Evolutionary conservation across 768 basidiomycete genomes (phyloP).

Genomic region (Galerina marginata): DNA sequence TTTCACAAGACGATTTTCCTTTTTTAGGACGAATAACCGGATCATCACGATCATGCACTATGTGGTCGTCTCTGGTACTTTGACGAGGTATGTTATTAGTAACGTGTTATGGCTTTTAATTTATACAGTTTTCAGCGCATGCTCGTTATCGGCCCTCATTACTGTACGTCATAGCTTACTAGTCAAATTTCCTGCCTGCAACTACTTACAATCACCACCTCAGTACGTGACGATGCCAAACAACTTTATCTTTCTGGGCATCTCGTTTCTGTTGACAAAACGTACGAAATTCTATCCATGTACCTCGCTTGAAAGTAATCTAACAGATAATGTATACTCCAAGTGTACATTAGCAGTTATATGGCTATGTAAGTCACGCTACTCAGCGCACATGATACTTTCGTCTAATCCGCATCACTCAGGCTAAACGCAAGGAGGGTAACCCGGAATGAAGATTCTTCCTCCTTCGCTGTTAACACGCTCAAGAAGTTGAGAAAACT

Average conservation of each 20-base stretch:
- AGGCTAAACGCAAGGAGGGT: conserved; percentile 10
- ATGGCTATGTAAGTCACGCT: conserved; percentile 12
- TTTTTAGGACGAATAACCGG: conserved; percentile 32
- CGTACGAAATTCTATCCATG: conserved; percentile 30
- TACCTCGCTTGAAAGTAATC: not conserved
- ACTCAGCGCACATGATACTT: not conserved
- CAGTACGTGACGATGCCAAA: conserved; percentile 23
- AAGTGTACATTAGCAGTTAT: conserved; percentile 18
- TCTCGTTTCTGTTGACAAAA: conserved; percentile 48
- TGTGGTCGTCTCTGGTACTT: conserved; percentile 36
- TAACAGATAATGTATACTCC: not conserved
- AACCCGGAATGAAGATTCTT: too few species aligned
- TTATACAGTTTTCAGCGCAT: conserved; percentile 35
- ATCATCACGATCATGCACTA: conserved; percentile 40
- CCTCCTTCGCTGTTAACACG: too few species aligned
- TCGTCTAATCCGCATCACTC: not conserved
- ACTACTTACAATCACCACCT: conserved; percentile 23
- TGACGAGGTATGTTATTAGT: conserved; percentile 33
- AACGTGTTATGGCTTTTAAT: not conserved
- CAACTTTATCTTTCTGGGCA: conserved; percentile 45
- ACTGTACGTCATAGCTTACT: conserved; percentile 29
- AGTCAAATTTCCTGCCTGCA: too few species aligned
- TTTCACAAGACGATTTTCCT: not conserved
- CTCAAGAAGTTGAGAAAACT: too few species aligned
- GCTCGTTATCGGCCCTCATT: conserved; percentile 46